These are phyloP conservation scores for Fusarium continuum DNA, from an alignment of 2,329 filamentous ascomycete genomes.

Conservation along the genomic window DNA sequence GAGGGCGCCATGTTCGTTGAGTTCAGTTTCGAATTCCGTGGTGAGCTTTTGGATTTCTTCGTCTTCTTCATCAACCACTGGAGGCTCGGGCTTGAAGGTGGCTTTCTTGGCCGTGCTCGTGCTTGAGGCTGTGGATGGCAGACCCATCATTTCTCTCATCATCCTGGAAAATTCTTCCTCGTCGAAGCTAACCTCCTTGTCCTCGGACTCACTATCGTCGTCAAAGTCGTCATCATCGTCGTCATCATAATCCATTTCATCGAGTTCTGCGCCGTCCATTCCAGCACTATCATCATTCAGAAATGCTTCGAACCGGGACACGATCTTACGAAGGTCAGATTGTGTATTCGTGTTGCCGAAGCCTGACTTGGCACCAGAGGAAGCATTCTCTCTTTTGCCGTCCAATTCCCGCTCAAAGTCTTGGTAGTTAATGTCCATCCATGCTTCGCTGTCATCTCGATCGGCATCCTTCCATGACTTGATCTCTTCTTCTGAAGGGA, in stretches of 20 bases:
- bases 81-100: not conserved
- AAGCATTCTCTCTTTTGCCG: slow-evolving; percentile 53
- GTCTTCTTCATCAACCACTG: slow-evolving; percentile 59
- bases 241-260: slow-evolving; percentile 75
- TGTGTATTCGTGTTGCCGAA: slow-evolving; percentile 75
- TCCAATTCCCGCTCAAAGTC: slow-evolving; percentile 87
- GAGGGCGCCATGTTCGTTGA: slow-evolving; percentile 74
- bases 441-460: slow-evolving; percentile 84
- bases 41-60: slow-evolving; percentile 72
- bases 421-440: slow-evolving; percentile 90
- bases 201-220: slow-evolving; percentile 70
- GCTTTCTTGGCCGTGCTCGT: not conserved
- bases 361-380: slow-evolving; percentile 50
- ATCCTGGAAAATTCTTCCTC: slow-evolving; percentile 85
- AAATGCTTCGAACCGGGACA: slow-evolving; percentile 92
- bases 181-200: slow-evolving; percentile 81
- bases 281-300: slow-evolving; percentile 86
- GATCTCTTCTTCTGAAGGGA: slow-evolving; percentile 82
- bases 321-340: slow-evolving; percentile 86
- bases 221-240: slow-evolving; percentile 61
- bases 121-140: slow-evolving; percentile 49
- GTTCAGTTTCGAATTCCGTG: slow-evolving; percentile 76
- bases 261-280: slow-evolving; percentile 77
- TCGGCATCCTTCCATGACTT: slow-evolving; percentile 67
- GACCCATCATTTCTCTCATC: slow-evolving; percentile 93